Evolutionary conservation across 768 basidiomycete species (phyloP).

Genomic region (Rubroboletus pulcherrimus): DNA sequence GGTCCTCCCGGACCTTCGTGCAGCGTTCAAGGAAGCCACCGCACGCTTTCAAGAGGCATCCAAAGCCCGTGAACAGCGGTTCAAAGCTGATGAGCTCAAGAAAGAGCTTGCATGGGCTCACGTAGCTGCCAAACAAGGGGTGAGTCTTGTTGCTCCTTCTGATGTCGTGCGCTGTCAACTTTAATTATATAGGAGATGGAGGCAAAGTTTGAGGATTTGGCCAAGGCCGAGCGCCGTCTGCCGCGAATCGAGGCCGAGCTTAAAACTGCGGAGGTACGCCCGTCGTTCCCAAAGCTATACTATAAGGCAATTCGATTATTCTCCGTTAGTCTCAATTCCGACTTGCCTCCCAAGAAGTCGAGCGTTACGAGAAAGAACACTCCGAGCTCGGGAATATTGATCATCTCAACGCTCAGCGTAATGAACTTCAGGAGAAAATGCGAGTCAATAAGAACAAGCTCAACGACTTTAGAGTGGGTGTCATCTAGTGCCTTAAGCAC

Average conservation of each 20-base stretch:
- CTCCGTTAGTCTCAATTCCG: slow-evolving; percentile 31
- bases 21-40: slow-evolving; percentile 52
- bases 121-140: slow-evolving; percentile 66
- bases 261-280: slow-evolving; percentile 36
- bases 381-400: slow-evolving; percentile 45
- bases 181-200: slow-evolving; percentile 39
- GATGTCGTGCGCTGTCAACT: not conserved
- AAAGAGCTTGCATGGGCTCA: slow-evolving; percentile 87
- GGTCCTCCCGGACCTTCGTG: slow-evolving; percentile 71
- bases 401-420: slow-evolving; percentile 39
- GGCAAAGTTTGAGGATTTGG: slow-evolving; percentile 39
- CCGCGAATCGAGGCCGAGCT: slow-evolving; percentile 40
- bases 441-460: slow-evolving; percentile 45
- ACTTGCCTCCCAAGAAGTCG: slow-evolving; percentile 35
- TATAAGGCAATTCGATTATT: not conserved
- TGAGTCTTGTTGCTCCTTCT: slow-evolving; percentile 29
- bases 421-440: slow-evolving; percentile 38
- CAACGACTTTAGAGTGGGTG: slow-evolving; percentile 41
- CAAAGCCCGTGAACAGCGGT: slow-evolving; percentile 67
- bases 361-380: slow-evolving; percentile 37
- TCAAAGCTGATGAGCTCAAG: slow-evolving; percentile 66
- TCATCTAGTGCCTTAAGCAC: not conserved
- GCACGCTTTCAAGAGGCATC: slow-evolving; percentile 67
- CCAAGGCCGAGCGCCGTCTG: slow-evolving; percentile 35
- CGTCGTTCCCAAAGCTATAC: not conserved